A percentile compares a stretch with the other conserved stretches of the same genome.
These are phyloP conservation scores for Dactylellina cionopaga DNA, from an alignment of 2,329 filamentous ascomycete genomes.

Conservation along the genomic window DNA sequence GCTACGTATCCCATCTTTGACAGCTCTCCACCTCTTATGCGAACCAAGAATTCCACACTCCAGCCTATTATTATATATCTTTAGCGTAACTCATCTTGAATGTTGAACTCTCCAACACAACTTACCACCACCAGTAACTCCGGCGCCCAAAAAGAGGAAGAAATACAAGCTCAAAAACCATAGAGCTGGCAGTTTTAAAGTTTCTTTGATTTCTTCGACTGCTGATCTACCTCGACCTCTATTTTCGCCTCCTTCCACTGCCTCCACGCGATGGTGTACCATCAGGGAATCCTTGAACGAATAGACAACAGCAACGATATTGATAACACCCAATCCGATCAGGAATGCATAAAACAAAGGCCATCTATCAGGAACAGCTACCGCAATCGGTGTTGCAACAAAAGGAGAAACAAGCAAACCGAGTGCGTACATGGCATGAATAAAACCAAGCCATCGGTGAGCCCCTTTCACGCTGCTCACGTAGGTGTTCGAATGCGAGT, in stretches of 20 bases:
- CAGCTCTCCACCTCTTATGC: constrained; percentile 69
- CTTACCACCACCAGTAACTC: constrained; percentile 65
- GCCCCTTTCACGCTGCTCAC: constrained; percentile 66
- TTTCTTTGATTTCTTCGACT: constrained; percentile 62
- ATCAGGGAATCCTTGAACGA: constrained; percentile 66
- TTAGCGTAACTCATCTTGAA: background rate
- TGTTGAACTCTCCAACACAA: constrained; percentile 6
- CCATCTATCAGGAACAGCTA: constrained; percentile 63
- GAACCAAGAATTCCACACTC: constrained; percentile 73
- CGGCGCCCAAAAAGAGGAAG: constrained; percentile 71
- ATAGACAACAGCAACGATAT: constrained; percentile 64
- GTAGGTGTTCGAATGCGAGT: constrained; percentile 72
- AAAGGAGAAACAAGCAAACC: constrained; percentile 70
- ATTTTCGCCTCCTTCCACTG: constrained; percentile 38
- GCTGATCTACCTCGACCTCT: constrained; percentile 60
- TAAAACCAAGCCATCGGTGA: constrained; percentile 71
- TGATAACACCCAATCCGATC: constrained; percentile 66
- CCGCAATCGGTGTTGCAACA: constrained; percentile 66
- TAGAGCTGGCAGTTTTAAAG: constrained; percentile 64
- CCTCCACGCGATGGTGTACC: constrained; percentile 46
- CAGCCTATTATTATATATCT: constrained; percentile 63
- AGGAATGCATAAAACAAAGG: constrained; percentile 69
- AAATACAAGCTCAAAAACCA: constrained; percentile 72
- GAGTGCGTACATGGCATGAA: constrained; percentile 71
- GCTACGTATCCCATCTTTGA: constrained; percentile 71